Base-by-base conservation (phyloP, 2,329 filamentous ascomycete genomes). In the Sclerotinia subarctica region DNA sequence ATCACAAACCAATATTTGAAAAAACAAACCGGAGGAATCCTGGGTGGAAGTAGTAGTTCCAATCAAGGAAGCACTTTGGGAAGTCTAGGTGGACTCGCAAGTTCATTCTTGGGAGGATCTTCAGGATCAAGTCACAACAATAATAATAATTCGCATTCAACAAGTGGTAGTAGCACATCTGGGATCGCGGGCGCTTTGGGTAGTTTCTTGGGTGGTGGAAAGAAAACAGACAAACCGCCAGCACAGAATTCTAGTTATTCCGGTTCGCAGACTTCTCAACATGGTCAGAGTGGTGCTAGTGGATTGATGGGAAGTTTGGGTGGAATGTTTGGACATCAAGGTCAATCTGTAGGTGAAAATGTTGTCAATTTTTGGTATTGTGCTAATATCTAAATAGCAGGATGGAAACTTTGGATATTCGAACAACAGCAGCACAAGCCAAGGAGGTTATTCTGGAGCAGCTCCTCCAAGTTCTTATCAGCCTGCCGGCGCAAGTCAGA, bases 381-480 rank as follows among this genome's bases (percentile, higher is more conserved):
- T 74, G 78, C 66, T 69, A 59, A 70, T 44, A 19, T 46, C 56
- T 63, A 19, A 60, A 51, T 46, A 75, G 69, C 70, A 76, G 69
- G 80, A 80, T 69, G 83, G 87, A 71, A 85, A 84, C 74, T 92
- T 85, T 75, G 89, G 88, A 44, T 90, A 90, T 77, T 86, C 86
- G 29, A 85, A 85, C 73, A 77, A 81, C 29, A 71, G 81, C 29
- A 70, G 69, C 42, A 60, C 60, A 21, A 80, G 84, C 54, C 77
- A 82, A 70, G 84, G 85, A 56, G 81, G 82, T 49, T 92, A 91
- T 81, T 69, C 74, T 57, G 89, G 88, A 67, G 82, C 85, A 68
- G 86, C 88, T 51, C 89, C 89, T 17, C 85, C 86, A n/a, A 78
- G 83, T 19, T 83, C 85, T 8, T 89, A 89, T 76, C 84, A 88